These are phyloP conservation scores for Aspergillus proliferans DNA, from an alignment of 2,329 filamentous ascomycete species.

Conservation along the genomic window DNA sequence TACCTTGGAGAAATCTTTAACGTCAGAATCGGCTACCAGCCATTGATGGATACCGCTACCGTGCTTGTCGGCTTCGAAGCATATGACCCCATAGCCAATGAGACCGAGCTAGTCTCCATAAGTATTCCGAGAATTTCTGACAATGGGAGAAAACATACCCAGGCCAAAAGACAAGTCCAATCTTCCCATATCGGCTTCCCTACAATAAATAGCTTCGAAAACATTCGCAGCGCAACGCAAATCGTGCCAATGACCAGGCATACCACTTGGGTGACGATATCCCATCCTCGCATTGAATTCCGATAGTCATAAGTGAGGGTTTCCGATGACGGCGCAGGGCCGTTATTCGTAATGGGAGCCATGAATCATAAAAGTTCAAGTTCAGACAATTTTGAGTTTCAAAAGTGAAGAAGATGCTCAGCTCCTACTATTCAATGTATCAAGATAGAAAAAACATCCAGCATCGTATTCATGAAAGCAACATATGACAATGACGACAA, in stretches of 20 bases:
- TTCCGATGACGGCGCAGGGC: not conserved
- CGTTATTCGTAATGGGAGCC: not conserved
- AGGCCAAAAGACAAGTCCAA: slow-evolving; percentile 15
- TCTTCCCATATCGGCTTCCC: slow-evolving; percentile 16
- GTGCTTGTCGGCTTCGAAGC: slow-evolving; percentile 14
- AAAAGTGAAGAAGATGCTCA: too few relatives aligned
- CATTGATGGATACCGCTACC: slow-evolving; percentile 15
- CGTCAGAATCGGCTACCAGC: slow-evolving; percentile 12
- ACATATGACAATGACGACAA: too few relatives aligned
- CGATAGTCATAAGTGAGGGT: slow-evolving; percentile 4
- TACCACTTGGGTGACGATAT: slow-evolving; percentile 13
- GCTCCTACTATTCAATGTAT: too few relatives aligned
- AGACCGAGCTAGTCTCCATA: slow-evolving; percentile 14
- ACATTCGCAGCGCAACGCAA: slow-evolving; percentile 16
- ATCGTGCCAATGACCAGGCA: slow-evolving; percentile 14
- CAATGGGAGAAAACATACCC: slow-evolving; percentile 7
- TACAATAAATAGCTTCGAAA: slow-evolving; percentile 23
- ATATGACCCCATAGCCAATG: slow-evolving; percentile 15
- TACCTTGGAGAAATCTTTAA: slow-evolving; percentile 13
- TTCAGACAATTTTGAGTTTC: not conserved
- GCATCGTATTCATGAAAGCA: too few relatives aligned
- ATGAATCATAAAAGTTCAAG: not conserved
- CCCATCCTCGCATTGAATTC: slow-evolving; percentile 9
- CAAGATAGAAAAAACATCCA: too few relatives aligned
- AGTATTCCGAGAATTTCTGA: not conserved